These are phyloP conservation scores for Hortaea werneckii DNA, from an alignment of 2,329 filamentous ascomycete species.

Conservation along the genomic window DNA sequence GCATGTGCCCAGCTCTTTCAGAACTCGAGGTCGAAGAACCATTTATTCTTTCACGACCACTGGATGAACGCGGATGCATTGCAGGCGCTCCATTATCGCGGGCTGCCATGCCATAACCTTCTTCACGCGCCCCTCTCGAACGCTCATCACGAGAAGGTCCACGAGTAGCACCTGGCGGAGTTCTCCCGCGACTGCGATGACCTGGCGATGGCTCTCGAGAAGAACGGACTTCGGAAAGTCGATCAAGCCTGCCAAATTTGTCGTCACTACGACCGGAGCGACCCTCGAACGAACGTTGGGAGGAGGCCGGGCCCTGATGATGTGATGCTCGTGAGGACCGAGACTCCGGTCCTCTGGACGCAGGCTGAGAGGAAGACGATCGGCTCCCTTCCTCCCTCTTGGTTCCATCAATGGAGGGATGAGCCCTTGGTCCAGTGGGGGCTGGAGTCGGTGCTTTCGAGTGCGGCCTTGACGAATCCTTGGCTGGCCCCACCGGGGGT, in stretches of 20 bases:
- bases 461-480: neutral
- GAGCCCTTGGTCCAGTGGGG: constrained; percentile 1
- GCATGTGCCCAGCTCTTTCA: constrained; percentile 1
- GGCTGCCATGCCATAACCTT: neutral
- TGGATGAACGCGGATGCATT: constrained; percentile 4
- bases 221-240: constrained; percentile 27
- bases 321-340: constrained; percentile 1
- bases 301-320: constrained; percentile 4
- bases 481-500: neutral
- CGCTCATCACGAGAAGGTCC: constrained; percentile 25
- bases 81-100: constrained; percentile 1
- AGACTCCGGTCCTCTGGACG: constrained; percentile 17
- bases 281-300: neutral
- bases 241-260: constrained; percentile 36
- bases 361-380: constrained; percentile 18
- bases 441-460: constrained; percentile 3
- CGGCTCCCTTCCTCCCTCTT: constrained; percentile 15
- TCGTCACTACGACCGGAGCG: constrained; percentile 26
- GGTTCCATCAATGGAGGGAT: neutral
- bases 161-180: constrained; percentile 19
- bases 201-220: constrained; percentile 34
- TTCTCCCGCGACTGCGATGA: constrained; percentile 27
- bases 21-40: constrained; percentile 5
- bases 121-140: constrained; percentile 18
- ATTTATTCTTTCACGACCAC: constrained; percentile 4